phyloP scores from a whole-genome alignment of 345 rosid species.

The Streptanthus diversifolius region DNA sequence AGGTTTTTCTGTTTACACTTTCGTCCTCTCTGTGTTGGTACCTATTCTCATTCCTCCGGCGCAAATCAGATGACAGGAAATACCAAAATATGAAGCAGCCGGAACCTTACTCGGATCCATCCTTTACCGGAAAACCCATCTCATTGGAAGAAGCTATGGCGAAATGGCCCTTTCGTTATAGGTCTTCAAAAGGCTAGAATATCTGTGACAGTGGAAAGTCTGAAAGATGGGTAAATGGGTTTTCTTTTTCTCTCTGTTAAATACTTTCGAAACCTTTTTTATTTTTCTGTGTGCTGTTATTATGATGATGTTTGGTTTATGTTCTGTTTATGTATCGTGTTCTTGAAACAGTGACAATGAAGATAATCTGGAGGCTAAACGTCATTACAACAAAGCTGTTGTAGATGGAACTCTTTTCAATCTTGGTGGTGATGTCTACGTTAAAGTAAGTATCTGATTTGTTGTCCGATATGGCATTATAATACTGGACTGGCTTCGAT shows the following conservation, averaged over 20 bases:
- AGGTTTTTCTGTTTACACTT: neutral
- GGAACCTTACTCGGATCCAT: conserved; percentile 15
- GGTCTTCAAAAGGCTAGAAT: neutral
- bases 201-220: neutral
- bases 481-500: neutral
- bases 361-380: conserved; percentile 24
- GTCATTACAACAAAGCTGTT: conserved; percentile 30
- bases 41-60: neutral
- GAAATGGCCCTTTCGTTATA: conserved; percentile 37
- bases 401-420: conserved; percentile 32
- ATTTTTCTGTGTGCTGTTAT: neutral
- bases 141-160: conserved; percentile 23
- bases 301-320: neutral
- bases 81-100: neutral
- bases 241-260: neutral
- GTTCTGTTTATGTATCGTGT: neutral
- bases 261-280: neutral
- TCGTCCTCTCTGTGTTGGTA: neutral
- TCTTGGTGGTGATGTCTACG: conserved; percentile 37
- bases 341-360: neutral
- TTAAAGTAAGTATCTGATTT: conserved; percentile 18
- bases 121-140: conserved; percentile 26
- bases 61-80: neutral
- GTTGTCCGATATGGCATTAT: neutral
- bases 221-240: neutral